Conservation (phyloP, 495 filamentous ascomycete species). For the Evernia prunastri region DNA sequence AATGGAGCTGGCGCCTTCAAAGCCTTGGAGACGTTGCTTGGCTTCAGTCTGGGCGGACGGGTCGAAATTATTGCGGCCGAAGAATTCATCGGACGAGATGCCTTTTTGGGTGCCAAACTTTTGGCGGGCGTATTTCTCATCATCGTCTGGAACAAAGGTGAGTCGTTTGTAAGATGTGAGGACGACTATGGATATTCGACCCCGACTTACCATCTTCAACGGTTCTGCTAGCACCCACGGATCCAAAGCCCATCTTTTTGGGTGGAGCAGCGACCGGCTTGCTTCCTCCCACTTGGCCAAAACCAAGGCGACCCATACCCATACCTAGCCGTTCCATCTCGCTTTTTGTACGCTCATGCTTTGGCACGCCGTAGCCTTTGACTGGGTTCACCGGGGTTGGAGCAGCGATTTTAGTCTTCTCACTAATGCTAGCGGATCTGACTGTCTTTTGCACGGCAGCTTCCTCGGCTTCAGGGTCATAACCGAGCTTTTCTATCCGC, state of each 20-base stretch:
- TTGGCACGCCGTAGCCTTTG: slow-evolving; percentile 53
- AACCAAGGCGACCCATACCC: slow-evolving; percentile 81
- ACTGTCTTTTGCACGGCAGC: slow-evolving; percentile 51
- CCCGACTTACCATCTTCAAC: slow-evolving; percentile 58
- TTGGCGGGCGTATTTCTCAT: slow-evolving; percentile 63
- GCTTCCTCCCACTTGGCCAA: slow-evolving; percentile 72
- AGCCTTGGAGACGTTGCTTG: slow-evolving; percentile 76
- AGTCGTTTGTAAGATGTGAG: background rate
- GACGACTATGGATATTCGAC: slow-evolving; percentile 13
- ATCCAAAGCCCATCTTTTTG: slow-evolving; percentile 85
- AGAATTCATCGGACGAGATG: slow-evolving; percentile 97
- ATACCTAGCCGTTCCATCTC: slow-evolving; percentile 89
- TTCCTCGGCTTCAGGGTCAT: slow-evolving; percentile 85
- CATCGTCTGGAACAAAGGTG: slow-evolving; percentile 48
- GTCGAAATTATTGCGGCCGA: slow-evolving; percentile 83
- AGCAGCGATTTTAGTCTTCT: slow-evolving; percentile 53
- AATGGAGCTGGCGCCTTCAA: slow-evolving; percentile 87
- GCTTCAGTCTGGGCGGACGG: slow-evolving; percentile 75
- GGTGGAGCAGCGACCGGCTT: slow-evolving; percentile 54
- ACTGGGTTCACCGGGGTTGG: slow-evolving; percentile 70
- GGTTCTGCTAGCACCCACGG: slow-evolving; percentile 63
- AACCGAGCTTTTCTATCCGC: slow-evolving; percentile 94
- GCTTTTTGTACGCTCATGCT: slow-evolving; percentile 53
- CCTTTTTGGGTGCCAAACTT: slow-evolving; percentile 92
- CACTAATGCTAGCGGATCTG: slow-evolving; percentile 40